Evolutionary conservation across 1,284 basidiomycete genomes (phyloP).

Genomic region (Malassezia restricta): DNA sequence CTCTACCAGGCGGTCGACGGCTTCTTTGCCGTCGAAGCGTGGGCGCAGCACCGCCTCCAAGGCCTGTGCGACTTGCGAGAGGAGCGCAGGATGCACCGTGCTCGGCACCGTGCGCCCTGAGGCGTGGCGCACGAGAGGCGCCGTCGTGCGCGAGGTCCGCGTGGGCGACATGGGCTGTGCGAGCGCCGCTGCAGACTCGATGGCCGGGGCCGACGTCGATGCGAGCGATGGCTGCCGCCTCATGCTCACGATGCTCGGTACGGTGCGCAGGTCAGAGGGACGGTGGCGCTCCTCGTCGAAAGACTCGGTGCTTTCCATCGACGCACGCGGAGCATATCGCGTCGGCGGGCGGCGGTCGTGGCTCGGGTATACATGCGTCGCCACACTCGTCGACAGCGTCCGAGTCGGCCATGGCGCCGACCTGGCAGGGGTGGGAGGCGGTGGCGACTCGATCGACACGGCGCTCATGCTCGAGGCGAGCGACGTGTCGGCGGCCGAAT

Average conservation of each 20-base stretch:
- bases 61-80: constrained; percentile 84
- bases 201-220: not conserved
- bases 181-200: not conserved
- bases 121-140: not conserved
- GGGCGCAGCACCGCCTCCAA: constrained; percentile 72
- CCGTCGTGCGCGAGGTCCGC: not conserved
- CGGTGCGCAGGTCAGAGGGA: not conserved
- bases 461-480: not conserved
- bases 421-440: not conserved
- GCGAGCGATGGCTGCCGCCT: not conserved
- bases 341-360: not conserved
- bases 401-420: not conserved
- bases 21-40: constrained; percentile 83
- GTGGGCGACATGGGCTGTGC: not conserved
- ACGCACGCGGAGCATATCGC: not conserved
- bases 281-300: not conserved
- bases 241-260: not conserved
- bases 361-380: not conserved
- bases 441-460: not conserved
- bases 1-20: constrained; percentile 87
- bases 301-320: not conserved
- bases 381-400: not conserved
- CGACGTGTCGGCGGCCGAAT: not conserved
- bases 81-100: constrained; percentile 67
- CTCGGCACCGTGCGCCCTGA: not conserved